Evolutionary conservation across 352 stramenopile genomes (phyloP).

Genomic region (Phytophthora ohioensis): DNA sequence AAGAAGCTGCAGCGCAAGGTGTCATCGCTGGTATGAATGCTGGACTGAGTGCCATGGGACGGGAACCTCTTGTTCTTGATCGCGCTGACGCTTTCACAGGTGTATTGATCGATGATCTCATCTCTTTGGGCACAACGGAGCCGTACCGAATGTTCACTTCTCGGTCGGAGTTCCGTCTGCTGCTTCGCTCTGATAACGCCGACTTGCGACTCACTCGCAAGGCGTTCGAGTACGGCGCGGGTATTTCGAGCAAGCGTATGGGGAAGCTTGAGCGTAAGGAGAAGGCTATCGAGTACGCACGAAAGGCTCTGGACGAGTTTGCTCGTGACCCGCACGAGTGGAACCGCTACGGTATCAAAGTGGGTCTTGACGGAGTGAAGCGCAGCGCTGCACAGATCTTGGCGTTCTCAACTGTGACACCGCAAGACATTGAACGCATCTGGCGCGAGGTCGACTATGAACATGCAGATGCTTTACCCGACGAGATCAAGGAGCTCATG

Average conservation of each 20-base stretch:
- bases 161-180: slow-evolving; percentile 92
- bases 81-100: slow-evolving; percentile 96
- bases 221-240: slow-evolving; percentile 85
- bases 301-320: slow-evolving; percentile 66
- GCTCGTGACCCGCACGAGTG: slow-evolving; percentile 81
- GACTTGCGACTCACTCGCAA: slow-evolving; percentile 96
- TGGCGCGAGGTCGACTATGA: slow-evolving; percentile 61
- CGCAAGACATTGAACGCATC: slow-evolving; percentile 65
- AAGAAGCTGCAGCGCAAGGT: slow-evolving; percentile 98
- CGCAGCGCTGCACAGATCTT: slow-evolving; percentile 80
- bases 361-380: slow-evolving; percentile 80
- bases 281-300: slow-evolving; percentile 64
- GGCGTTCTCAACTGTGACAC: slow-evolving; percentile 71
- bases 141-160: slow-evolving; percentile 99
- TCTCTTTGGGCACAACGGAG: slow-evolving; percentile 96
- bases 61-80: slow-evolving; percentile 92
- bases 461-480: slow-evolving; percentile 56
- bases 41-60: slow-evolving; percentile 73
- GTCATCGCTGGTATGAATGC: slow-evolving; percentile 98
- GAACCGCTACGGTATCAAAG: slow-evolving; percentile 83
- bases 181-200: slow-evolving; percentile 95
- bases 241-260: slow-evolving; percentile 78
- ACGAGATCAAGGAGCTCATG: slow-evolving; percentile 58
- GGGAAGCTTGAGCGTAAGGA: slow-evolving; percentile 89
- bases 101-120: slow-evolving; percentile 99